Conservation (phyloP, 148 eudicot species). For the Limonium bicolor region DNA sequence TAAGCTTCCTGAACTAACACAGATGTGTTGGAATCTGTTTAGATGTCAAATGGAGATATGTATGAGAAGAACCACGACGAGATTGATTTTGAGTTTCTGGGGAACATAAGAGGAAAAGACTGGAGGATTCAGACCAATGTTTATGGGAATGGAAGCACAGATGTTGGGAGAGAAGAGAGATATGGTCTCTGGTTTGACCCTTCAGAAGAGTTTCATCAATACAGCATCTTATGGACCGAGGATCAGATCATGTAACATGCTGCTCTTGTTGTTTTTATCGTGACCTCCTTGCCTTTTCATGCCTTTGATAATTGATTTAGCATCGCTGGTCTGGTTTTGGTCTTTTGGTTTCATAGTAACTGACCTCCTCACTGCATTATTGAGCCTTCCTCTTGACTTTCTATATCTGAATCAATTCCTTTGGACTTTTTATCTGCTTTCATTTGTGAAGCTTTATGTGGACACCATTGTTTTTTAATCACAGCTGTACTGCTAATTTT, state of each 20-base stretch:
- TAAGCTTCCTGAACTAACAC: background rate
- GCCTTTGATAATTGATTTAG: constrained; percentile 3
- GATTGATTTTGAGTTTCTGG: constrained; percentile 82
- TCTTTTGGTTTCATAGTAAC: too few species aligned
- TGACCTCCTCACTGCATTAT: background rate
- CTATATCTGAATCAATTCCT: constrained; percentile 2
- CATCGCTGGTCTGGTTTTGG: background rate
- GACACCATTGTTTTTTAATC: background rate
- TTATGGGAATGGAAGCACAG: constrained; percentile 90
- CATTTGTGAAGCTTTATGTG: background rate
- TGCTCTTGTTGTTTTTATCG: constrained; percentile 1
- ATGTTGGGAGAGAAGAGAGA: constrained; percentile 78
- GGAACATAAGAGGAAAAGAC: constrained; percentile 76
- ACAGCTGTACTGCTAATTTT: constrained; percentile 4
- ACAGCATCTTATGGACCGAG: constrained; percentile 73
- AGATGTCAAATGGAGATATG: constrained; percentile 94
- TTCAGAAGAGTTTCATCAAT: constrained; percentile 69
- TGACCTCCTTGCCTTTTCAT: constrained; percentile 3
- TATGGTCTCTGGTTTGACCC: constrained; percentile 91
- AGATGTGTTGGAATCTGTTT: constrained; percentile 5
- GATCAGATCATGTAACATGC: constrained; percentile 48
- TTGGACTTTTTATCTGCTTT: constrained; percentile 2
- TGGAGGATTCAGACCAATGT: constrained; percentile 92
- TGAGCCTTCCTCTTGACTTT: background rate
- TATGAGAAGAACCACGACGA: constrained; percentile 79